phyloP scores from a whole-genome alignment of 176 grass and related monocot species.

The bread wheat (Triticum aestivum) region IWGSC_CS_RefSeq_v2.1 NC_057813.1:128600045-128600544 shows the following conservation, averaged over 20 bases:
- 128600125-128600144: conserved; percentile 52
- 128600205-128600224: neutral
- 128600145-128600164: neutral
- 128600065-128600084: conserved; percentile 48
- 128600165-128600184: neutral
- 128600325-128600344: neutral
- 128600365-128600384: neutral
- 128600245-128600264: neutral
- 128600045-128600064: conserved; percentile 67
- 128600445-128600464: neutral
- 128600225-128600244: neutral
- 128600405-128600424: neutral
- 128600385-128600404: neutral
- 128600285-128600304: neutral
- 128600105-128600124: conserved; percentile 72
- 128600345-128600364: neutral
- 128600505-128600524: neutral
- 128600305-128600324: neutral
- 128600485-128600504: neutral
- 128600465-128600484: neutral
- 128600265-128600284: neutral
- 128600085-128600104: conserved; percentile 74
- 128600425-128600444: neutral
- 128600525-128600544: neutral
- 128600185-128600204: neutral